Evolutionary conservation across 805 yeast genomes (phyloP).

Genomic region (Tetrapisispora namnaoensis): DNA sequence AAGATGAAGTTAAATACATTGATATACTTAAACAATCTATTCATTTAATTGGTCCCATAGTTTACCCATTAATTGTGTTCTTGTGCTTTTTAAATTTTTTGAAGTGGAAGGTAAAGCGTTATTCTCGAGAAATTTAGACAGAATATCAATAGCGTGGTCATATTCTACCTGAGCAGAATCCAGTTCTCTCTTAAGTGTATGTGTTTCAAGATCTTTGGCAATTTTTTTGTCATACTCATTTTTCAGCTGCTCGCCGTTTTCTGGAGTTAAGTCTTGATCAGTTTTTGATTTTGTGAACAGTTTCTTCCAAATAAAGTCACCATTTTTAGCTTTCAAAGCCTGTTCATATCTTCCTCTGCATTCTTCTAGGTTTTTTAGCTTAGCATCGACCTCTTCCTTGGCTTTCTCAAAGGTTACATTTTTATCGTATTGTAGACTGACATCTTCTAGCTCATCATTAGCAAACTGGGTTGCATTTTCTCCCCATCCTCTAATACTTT

Average conservation of each 20-base stretch:
- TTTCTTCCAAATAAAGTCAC: conserved; percentile 2
- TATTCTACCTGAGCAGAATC: conserved; percentile 1
- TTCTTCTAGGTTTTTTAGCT: background rate
- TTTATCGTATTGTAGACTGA: conserved; percentile 10
- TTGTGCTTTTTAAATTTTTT: background rate
- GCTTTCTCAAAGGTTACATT: conserved; percentile 2
- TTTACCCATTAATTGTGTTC: background rate
- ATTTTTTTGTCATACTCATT: background rate
- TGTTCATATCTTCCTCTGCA: background rate
- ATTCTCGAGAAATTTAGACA: conserved; percentile 3
- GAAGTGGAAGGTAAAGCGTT: background rate
- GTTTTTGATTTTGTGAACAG: background rate
- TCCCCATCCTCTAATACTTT: conserved; percentile 39
- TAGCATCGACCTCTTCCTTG: background rate
- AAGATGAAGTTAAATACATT: background rate
- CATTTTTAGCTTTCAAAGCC: background rate
- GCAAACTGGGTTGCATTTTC: conserved; percentile 36
- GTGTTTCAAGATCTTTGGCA: conserved; percentile 1
- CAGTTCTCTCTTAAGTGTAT: background rate
- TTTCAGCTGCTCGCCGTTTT: background rate
- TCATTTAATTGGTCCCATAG: conserved; percentile 4
- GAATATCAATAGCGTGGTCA: conserved; percentile 2
- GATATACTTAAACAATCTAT: background rate
- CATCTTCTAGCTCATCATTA: conserved; percentile 33
- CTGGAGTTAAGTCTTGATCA: background rate